A percentile compares a stretch with the other conserved stretches of the same genome.
Conservation (phyloP, 371 early-diverging fungal species). For the Lichtheimia ramosa region DNA sequence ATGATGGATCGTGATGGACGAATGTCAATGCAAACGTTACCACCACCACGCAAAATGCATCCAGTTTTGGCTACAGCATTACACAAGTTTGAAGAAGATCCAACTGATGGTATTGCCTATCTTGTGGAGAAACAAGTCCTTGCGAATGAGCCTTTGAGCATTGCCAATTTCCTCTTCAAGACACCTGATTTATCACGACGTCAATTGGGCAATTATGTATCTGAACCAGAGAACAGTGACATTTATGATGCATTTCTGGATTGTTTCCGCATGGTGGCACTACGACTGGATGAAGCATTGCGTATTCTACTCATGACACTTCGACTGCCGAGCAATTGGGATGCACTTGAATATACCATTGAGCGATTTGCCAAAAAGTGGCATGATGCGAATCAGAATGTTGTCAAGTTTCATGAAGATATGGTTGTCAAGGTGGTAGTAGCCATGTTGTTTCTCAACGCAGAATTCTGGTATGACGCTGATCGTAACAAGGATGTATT, state of each 20-base stretch:
- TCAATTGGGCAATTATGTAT: constrained; percentile 67
- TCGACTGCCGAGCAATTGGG: constrained; percentile 74
- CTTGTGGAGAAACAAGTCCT: constrained; percentile 73
- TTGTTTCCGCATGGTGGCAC: constrained; percentile 70
- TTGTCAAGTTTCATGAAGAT: constrained; percentile 59
- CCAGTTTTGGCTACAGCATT: constrained; percentile 61
- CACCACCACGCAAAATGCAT: constrained; percentile 55
- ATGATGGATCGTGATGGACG: constrained; percentile 8
- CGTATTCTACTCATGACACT: constrained; percentile 75
- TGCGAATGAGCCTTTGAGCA: constrained; percentile 64
- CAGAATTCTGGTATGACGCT: constrained; percentile 79
- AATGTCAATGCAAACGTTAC: constrained; percentile 14
- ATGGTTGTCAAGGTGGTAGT: constrained; percentile 78
- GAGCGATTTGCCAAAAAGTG: constrained; percentile 81
- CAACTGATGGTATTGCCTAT: constrained; percentile 67
- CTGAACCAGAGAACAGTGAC: constrained; percentile 51
- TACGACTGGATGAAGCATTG: constrained; percentile 80
- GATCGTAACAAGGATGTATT: constrained; percentile 50
- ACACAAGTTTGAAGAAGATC: constrained; percentile 71
- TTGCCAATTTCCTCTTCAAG: constrained; percentile 83
- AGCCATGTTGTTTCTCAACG: constrained; percentile 85
- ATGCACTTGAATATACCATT: constrained; percentile 75
- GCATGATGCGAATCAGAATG: constrained; percentile 63
- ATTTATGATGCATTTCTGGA: constrained; percentile 77
- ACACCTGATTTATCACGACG: constrained; percentile 78